Conservation (phyloP, 2,329 filamentous ascomycete species). For the Dactylellina cionopaga region DNA sequence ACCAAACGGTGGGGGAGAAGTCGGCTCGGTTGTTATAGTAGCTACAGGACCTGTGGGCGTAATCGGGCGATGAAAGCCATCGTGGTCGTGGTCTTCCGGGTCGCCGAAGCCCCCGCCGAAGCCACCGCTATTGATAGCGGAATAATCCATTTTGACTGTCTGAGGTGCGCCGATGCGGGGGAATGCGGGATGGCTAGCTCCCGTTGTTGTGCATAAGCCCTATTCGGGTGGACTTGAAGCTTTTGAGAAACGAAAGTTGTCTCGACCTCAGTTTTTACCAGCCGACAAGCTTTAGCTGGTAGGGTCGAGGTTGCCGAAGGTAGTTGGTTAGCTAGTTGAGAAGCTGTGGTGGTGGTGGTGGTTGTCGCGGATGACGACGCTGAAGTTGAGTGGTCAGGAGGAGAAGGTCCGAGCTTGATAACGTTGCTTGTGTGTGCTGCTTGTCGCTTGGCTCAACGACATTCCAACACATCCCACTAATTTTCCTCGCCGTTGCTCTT, state of each 20-base stretch:
- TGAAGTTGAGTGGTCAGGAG: no score
- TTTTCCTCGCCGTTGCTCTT: no score
- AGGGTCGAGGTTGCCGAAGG: not conserved
- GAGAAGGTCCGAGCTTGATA: not conserved
- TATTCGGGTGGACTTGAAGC: not conserved
- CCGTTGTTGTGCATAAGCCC: not conserved
- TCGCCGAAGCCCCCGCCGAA: slow-evolving; percentile 43
- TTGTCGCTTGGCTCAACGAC: no score
- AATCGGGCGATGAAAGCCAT: slow-evolving; percentile 45
- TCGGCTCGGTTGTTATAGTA: slow-evolving; percentile 24
- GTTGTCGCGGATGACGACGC: not conserved
- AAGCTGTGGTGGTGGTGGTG: not conserved
- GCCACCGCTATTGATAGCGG: slow-evolving; percentile 40
- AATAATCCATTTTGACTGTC: slow-evolving; percentile 37
- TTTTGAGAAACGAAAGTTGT: not conserved
- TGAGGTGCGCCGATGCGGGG: slow-evolving; percentile 38
- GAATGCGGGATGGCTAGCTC: not conserved
- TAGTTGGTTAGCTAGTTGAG: not conserved
- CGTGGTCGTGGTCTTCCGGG: slow-evolving; percentile 34
- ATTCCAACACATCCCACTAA: no score
- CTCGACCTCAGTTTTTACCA: not conserved
- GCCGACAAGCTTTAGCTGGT: not conserved
- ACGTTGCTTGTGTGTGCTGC: not conserved
- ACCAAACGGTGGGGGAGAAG: slow-evolving; percentile 40
- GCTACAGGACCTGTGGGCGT: slow-evolving; percentile 17